A percentile compares a stretch with the other conserved stretches of the same genome.
phyloP scores from a whole-genome alignment of 257 asterid species.

The Nicotiana knightiana region DNA sequence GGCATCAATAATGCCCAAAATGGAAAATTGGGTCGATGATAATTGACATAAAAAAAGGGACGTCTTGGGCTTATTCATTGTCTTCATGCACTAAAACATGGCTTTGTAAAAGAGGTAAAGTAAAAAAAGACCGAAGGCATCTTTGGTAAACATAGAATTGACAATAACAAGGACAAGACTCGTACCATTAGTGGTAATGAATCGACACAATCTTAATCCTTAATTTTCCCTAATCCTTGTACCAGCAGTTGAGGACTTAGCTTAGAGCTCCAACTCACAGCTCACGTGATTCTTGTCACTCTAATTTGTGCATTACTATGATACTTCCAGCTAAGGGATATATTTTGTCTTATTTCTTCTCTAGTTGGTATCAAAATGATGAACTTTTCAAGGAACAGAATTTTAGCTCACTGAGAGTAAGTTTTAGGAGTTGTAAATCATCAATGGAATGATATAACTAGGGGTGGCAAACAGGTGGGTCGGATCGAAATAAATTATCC shows the following conservation, averaged over 20 bases:
- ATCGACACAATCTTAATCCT: neutral
- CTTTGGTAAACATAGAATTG: neutral
- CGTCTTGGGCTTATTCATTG: neutral
- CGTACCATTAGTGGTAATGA: neutral
- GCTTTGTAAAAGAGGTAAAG: neutral
- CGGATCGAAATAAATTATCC: too few relatives aligned
- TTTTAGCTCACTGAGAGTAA: neutral
- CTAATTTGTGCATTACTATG: neutral
- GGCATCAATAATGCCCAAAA: neutral
- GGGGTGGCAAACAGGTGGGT: too few relatives aligned
- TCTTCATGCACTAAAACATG: neutral
- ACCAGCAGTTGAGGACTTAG: neutral
- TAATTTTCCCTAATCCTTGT: neutral
- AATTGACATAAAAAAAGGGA: neutral
- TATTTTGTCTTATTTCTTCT: neutral
- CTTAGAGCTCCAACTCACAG: neutral
- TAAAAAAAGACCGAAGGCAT: neutral
- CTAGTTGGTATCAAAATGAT: neutral
- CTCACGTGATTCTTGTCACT: neutral
- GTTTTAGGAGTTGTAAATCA: neutral
- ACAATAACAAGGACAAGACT: neutral
- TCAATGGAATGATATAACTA: neutral
- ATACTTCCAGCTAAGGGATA: neutral
- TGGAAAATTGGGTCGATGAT: neutral
- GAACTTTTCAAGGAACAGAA: neutral